Evolutionary conservation across 768 basidiomycete genomes (phyloP).

Genomic region (Leccinum incarnatum): DNA sequence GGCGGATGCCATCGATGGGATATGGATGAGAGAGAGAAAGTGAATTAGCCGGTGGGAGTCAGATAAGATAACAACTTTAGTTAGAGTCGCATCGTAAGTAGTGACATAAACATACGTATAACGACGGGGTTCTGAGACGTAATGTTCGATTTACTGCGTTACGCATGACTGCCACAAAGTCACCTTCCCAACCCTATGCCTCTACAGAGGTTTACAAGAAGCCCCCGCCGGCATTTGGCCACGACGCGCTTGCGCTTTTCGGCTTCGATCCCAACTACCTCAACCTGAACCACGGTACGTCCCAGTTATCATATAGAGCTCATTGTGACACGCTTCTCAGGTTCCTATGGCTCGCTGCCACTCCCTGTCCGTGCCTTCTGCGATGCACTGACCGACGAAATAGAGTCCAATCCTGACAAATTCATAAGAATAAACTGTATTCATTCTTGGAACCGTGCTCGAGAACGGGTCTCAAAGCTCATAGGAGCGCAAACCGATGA

Average conservation of each 20-base stretch:
- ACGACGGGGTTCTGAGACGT: no score
- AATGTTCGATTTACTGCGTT: no score
- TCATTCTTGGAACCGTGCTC: constrained; percentile 36
- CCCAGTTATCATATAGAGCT: background rate
- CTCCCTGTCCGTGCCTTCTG: constrained; percentile 48
- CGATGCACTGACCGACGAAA: constrained; percentile 37
- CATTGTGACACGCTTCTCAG: constrained; percentile 29
- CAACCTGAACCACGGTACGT: constrained; percentile 63
- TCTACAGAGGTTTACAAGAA: constrained; percentile 20
- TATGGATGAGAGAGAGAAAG: background rate
- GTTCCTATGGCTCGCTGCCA: constrained; percentile 59
- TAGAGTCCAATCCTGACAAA: constrained; percentile 56
- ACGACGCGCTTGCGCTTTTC: constrained; percentile 51
- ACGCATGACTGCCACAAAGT: constrained; percentile 7
- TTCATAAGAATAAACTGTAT: constrained; percentile 44
- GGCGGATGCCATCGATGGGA: constrained; percentile 39
- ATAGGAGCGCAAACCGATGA: constrained; percentile 56
- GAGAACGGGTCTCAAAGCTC: constrained; percentile 45
- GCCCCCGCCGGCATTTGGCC: constrained; percentile 51
- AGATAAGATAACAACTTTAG: constrained; percentile 1
- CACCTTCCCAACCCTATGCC: background rate
- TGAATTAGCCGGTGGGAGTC: background rate
- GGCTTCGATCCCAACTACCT: constrained; percentile 56
- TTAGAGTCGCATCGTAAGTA: background rate
- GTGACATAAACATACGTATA: no score